Evolutionary conservation across 495 filamentous ascomycete genomes (phyloP), one percentile per base, ranked within the genome.

Genomic region (Penicillium samsonianum): DNA sequence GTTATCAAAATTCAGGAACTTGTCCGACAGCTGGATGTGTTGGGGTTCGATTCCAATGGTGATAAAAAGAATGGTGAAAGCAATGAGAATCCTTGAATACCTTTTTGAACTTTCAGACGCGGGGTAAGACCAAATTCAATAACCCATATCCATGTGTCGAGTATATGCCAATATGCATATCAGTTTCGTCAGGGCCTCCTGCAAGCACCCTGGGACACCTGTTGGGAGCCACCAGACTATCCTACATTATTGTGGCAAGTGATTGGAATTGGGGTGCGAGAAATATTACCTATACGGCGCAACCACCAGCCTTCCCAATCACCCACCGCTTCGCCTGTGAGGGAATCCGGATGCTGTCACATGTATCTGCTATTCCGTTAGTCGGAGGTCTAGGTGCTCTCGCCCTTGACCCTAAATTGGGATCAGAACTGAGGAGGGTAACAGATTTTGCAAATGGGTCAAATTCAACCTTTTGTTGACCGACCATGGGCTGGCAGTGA

Each of bases 1-100:
- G 88, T 99, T 44, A 94, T 96, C 66, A 96, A 92, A 73, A 95
- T 99, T 66, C 89, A 90, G 49, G 94, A 97, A 73, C 80, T 99
- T 19, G 87, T 96, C 50, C 81, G 91, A 31, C 91, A 98, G 69
- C 80, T 99, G 26, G 91, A 96, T 62, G 78, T 79, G 7, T 76
- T 99, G 28, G 95, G 94, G 0, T 92, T 98, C 57, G 90, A 96
- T 69, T 69, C 74, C 22, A 80, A 87, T 50, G 85, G 82, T 1
- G 78, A 82, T 46, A 77, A 75, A 65, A 82, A 81, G 65, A 60
- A 58, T 3, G 57, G 51, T 12, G 22, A 51, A 9, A 56, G 38
- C 19, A 55, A 45, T 19, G 58, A 60, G 11, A 62, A 51, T 12
- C 58, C 51, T 11, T 65, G 62, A 67, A 23, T 23, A 44, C 14